phyloP scores from a whole-genome alignment of 257 asterid species.

The Rubia yunnanensis region DNA sequence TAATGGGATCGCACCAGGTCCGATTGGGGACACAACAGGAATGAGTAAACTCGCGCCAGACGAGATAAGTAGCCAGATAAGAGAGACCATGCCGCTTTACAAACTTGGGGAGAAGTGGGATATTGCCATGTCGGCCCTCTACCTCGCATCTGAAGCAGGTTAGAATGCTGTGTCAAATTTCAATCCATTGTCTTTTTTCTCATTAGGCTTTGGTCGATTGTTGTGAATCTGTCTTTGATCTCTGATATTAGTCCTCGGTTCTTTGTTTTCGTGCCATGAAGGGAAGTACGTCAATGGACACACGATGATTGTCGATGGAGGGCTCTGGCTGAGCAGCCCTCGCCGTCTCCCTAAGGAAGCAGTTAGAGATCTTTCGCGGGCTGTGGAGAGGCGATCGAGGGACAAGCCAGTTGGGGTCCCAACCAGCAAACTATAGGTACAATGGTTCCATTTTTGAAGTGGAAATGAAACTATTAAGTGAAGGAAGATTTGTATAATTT shows the following conservation, averaged over 20 bases:
- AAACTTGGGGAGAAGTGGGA: conserved; percentile 88
- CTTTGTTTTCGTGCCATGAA: conserved; percentile 18
- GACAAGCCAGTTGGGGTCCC: conserved; percentile 55
- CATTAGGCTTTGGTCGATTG: not conserved
- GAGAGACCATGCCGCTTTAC: conserved; percentile 45
- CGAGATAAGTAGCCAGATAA: conserved; percentile 38
- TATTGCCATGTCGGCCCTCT: conserved; percentile 85
- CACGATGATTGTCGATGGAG: conserved; percentile 62
- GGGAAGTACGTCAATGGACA: conserved; percentile 74
- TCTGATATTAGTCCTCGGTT: not conserved
- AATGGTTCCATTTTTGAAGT: not conserved
- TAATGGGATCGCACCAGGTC: conserved; percentile 89
- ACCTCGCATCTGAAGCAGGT: conserved; percentile 87
- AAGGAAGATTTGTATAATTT: not conserved
- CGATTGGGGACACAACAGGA: conserved; percentile 72
- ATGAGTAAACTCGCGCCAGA: conserved; percentile 60
- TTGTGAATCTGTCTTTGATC: not conserved
- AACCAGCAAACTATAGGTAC: conserved; percentile 48
- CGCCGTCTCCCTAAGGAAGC: conserved; percentile 56
- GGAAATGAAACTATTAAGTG: not conserved
- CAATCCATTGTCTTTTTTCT: not conserved
- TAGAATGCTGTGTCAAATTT: not conserved
- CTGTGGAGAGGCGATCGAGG: conserved; percentile 64
- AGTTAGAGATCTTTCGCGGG: conserved; percentile 54
- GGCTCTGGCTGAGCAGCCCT: conserved; percentile 70